phyloP scores from a whole-genome alignment of 139 green algal genomes.

The Chlamydomonas sphaeroides region DNA sequence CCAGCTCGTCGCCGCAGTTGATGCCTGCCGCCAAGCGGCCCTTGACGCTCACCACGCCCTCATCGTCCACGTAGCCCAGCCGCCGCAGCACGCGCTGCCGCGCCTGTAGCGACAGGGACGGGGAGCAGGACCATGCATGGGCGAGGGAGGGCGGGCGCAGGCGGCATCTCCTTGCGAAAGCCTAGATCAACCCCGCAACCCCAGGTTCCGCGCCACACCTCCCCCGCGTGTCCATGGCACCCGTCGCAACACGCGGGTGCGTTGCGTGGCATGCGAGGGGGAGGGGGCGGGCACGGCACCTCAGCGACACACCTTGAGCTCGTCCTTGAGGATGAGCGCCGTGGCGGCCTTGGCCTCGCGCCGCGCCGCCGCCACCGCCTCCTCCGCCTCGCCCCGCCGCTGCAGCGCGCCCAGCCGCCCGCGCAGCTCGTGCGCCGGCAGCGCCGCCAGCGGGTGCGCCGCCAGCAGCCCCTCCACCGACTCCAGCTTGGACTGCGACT shows the following conservation, averaged over 20 bases:
- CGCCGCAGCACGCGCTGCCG: conserved; percentile 70
- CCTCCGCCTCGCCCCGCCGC: conserved; percentile 54
- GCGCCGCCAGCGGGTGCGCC: conserved; percentile 49
- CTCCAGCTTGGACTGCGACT: conserved; percentile 61
- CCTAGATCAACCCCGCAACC: no score
- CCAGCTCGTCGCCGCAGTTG: conserved; percentile 78
- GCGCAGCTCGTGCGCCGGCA: conserved; percentile 28
- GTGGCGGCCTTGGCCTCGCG: conserved; percentile 63
- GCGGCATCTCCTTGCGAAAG: no score
- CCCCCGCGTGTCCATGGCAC: no score
- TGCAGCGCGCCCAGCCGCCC: conserved; percentile 52
- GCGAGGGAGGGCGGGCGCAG: neutral
- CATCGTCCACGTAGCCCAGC: conserved; percentile 65
- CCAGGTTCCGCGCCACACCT: no score
- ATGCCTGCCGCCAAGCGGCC: conserved; percentile 54
- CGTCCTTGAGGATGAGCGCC: conserved; percentile 74
- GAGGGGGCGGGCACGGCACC: no score
- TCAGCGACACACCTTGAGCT: conserved; percentile 73
- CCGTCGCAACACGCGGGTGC: no score
- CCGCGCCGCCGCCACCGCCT: conserved; percentile 52
- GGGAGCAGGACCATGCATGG: neutral
- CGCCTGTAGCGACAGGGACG: conserved; percentile 17
- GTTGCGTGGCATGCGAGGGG: no score
- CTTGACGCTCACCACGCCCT: conserved; percentile 76
- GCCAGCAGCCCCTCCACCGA: conserved; percentile 62